phyloP scores from a whole-genome alignment of 257 asterid genomes.

The Solanum boliviense region DNA sequence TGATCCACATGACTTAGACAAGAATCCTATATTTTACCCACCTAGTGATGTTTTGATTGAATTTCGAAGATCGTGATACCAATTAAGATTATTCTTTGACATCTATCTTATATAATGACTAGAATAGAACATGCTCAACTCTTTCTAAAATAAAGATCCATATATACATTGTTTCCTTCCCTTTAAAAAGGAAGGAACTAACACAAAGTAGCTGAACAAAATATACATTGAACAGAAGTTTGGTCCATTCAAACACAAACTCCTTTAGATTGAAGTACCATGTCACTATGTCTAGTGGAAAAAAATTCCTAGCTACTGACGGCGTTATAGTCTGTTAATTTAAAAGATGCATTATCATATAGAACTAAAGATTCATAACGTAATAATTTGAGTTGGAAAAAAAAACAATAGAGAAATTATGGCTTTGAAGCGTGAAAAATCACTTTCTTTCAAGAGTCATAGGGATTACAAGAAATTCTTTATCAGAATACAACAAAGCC shows the following conservation, averaged over 20 bases:
- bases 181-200: not conserved
- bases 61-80: not conserved
- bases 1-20: too few species aligned
- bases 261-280: not conserved
- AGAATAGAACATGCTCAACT: not conserved
- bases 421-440: too few species aligned
- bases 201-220: not conserved
- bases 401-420: too few species aligned
- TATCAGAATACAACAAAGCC: too few species aligned
- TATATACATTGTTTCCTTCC: not conserved
- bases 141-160: not conserved
- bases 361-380: not conserved
- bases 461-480: too few species aligned
- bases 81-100: not conserved
- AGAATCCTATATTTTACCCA: not conserved
- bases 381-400: not conserved
- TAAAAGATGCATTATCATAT: not conserved
- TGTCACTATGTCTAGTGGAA: not conserved
- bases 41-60: not conserved
- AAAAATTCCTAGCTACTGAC: not conserved
- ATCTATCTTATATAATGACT: not conserved
- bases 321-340: not conserved
- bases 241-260: not conserved
- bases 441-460: too few species aligned
- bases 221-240: not conserved